These are phyloP conservation scores for Setaria italica DNA, from an alignment of 202 grass and related monocot genomes.

Conservation along the genomic window DNA sequence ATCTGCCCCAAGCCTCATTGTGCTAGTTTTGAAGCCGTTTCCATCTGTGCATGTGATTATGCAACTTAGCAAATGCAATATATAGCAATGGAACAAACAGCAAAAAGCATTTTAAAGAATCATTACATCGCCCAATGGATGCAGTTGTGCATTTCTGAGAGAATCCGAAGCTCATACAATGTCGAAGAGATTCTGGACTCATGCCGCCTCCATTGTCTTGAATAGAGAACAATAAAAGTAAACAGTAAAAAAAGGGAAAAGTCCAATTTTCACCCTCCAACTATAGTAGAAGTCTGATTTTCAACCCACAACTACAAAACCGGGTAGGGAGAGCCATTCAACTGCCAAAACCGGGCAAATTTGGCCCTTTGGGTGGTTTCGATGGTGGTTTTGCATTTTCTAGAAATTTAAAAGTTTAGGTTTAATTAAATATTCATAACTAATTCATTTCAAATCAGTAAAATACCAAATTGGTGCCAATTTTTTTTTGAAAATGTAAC, in stretches of 20 bases:
- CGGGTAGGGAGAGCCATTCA: no score
- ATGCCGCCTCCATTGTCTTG: conserved; percentile 88
- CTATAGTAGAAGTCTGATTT: no score
- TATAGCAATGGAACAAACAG: conserved; percentile 38
- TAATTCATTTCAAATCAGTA: no score
- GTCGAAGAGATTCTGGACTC: conserved; percentile 61
- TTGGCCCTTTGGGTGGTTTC: no score
- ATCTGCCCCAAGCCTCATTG: conserved; percentile 88
- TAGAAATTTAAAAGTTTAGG: no score
- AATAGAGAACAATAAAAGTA: not conserved
- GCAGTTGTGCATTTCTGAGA: conserved; percentile 63
- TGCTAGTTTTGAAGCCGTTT: conserved; percentile 95
- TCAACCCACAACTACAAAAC: not conserved
- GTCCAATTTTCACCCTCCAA: no score
- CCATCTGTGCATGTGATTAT: conserved; percentile 63
- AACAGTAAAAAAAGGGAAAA: not conserved
- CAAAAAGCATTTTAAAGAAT: conserved; percentile 27
- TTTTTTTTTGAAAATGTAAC: no score
- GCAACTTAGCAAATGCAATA: conserved; percentile 34
- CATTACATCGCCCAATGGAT: conserved; percentile 75
- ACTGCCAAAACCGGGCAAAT: no score
- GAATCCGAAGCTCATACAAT: conserved; percentile 86
- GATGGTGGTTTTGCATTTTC: no score
- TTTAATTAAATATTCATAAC: no score
- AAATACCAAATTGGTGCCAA: no score